These are phyloP conservation scores for Diplodia corticola DNA, from an alignment of 2,329 filamentous ascomycete genomes.

Conservation along the genomic window DNA sequence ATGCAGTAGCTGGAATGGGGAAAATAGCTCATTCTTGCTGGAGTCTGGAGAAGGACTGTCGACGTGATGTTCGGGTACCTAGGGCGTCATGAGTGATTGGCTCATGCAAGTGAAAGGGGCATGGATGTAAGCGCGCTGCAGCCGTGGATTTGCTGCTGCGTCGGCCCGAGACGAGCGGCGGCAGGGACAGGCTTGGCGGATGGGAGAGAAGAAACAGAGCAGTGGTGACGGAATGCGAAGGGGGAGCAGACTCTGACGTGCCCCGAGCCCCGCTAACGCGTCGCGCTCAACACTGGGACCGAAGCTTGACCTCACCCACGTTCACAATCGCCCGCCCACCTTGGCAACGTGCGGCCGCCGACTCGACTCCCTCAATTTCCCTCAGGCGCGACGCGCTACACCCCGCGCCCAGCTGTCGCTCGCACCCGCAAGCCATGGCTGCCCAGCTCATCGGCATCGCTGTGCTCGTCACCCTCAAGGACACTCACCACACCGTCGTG, in stretches of 20 bases:
- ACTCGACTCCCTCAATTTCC: not conserved
- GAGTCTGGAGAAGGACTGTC: not conserved
- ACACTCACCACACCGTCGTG: constrained; percentile 64
- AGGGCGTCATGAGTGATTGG: constrained; percentile 2
- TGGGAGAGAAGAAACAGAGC: not conserved
- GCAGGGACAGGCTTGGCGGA: not conserved
- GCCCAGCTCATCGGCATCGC: constrained; percentile 70
- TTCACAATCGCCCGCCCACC: not conserved
- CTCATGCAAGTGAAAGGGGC: constrained; percentile 16
- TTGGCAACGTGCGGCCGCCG: constrained; percentile 5
- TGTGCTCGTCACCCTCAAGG: constrained; percentile 70
- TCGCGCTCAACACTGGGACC: constrained; percentile 10
- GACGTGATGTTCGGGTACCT: not conserved
- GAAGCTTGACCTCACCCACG: not conserved
- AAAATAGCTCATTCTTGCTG: not conserved
- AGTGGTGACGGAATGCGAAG: not conserved
- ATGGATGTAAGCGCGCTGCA: constrained; percentile 11
- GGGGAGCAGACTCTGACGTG: not conserved
- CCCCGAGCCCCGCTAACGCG: constrained; percentile 10
- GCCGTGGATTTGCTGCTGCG: constrained; percentile 2
- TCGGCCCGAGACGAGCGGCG: constrained; percentile 3
- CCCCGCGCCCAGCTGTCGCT: not conserved
- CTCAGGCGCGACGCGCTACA: not conserved
- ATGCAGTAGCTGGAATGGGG: not conserved
- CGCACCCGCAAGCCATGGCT: constrained; percentile 53